Evolutionary conservation across 2,329 filamentous ascomycete genomes (phyloP).

Genomic region (Nigrospora sphaerica): DNA sequence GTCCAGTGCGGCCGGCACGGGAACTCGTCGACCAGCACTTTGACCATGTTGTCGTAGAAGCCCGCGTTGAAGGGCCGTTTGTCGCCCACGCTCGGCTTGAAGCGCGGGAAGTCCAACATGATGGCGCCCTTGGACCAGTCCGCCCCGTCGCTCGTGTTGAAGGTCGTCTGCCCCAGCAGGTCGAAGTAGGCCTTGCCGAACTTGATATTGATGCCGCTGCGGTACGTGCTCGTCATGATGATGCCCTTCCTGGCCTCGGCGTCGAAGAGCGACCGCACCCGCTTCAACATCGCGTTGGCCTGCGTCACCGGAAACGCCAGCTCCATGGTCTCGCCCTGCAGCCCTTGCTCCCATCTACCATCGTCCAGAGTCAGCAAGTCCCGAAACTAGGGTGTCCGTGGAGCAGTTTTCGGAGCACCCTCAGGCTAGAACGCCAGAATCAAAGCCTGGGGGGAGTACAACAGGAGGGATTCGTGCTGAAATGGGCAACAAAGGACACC

Average conservation of each 20-base stretch:
- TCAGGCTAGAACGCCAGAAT: no score
- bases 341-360: conserved; percentile 44
- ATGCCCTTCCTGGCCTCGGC: conserved; percentile 33
- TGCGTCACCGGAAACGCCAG: conserved; percentile 42
- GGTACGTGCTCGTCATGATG: conserved; percentile 42
- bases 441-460: no score
- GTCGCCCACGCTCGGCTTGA: conserved; percentile 36
- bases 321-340: conserved; percentile 41
- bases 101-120: conserved; percentile 47
- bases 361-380: no score
- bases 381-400: no score
- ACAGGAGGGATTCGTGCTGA: no score
- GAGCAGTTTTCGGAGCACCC: no score
- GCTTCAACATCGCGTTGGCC: conserved; percentile 40
- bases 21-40: conserved; percentile 39
- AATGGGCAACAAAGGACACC: no score
- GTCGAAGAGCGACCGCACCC: conserved; percentile 40
- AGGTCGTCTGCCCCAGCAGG: conserved; percentile 41
- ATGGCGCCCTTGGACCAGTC: conserved; percentile 43
- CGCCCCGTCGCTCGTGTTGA: conserved; percentile 36
- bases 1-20: conserved; percentile 46
- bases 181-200: conserved; percentile 42
- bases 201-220: conserved; percentile 46
- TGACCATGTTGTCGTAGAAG: conserved; percentile 40
- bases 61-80: conserved; percentile 39